Evolutionary conservation across 106 monocot species (phyloP).

Genomic region (Dendrobium catenatum): DNA sequence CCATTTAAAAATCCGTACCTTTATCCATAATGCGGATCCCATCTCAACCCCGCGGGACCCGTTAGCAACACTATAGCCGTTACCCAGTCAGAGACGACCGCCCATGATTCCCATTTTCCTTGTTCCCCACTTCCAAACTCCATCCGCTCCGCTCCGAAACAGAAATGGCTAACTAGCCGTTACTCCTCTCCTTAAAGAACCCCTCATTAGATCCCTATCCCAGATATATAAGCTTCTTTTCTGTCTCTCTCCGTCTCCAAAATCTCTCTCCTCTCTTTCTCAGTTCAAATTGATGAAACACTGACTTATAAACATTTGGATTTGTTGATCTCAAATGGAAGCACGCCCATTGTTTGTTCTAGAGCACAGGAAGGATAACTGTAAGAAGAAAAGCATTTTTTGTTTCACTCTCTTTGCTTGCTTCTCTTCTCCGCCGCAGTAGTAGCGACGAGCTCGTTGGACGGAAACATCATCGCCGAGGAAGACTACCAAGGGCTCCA

Average conservation of each 20-base stretch:
- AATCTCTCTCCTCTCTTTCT: not conserved
- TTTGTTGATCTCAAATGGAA: conserved; percentile 1
- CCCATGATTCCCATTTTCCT: not conserved
- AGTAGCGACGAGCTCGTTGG: conserved; percentile 14
- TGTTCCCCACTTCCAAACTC: not conserved
- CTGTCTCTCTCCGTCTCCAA: not conserved
- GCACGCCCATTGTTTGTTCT: not conserved
- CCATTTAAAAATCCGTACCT: not conserved
- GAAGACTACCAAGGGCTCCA: conserved; percentile 69
- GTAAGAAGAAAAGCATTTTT: not conserved
- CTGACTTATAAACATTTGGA: not conserved
- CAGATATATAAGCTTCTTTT: conserved; percentile 1
- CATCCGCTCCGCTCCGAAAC: not conserved
- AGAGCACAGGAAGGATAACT: not conserved
- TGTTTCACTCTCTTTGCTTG: conserved; percentile 7
- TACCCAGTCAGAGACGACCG: not conserved
- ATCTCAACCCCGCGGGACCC: not conserved
- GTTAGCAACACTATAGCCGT: conserved; percentile 1
- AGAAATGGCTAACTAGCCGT: conserved; percentile 12
- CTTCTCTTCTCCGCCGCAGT: not conserved
- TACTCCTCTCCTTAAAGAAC: not conserved
- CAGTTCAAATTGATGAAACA: not conserved
- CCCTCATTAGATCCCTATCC: not conserved
- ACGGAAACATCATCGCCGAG: conserved; percentile 60
- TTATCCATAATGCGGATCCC: not conserved